Evolutionary conservation across 2,329 filamentous ascomycete genomes (phyloP).

Genomic region (Aspergillus sp.): DNA sequence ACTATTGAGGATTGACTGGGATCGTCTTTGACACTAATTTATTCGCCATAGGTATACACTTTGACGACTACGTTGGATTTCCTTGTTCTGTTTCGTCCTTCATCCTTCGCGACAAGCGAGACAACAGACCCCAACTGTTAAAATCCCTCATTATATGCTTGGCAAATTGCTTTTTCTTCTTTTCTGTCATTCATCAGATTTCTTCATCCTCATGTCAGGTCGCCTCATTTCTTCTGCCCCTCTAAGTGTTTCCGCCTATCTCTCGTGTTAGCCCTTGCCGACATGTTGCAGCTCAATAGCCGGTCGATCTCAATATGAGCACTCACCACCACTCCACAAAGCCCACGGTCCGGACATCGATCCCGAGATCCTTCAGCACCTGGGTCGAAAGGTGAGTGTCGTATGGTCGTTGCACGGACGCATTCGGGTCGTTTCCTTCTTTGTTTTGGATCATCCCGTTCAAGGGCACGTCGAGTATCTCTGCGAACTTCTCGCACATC

Average conservation of each 20-base stretch:
- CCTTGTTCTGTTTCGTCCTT: background rate
- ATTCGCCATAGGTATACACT: background rate
- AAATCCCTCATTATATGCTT: background rate
- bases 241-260: conserved; percentile 33
- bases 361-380: conserved; percentile 68
- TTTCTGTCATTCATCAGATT: background rate
- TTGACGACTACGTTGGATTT: background rate
- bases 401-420: conserved; percentile 75
- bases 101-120: background rate
- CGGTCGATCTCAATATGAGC: conserved; percentile 10
- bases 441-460: conserved; percentile 66
- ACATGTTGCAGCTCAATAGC: background rate
- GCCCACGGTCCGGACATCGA: conserved; percentile 71
- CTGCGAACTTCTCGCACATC: conserved; percentile 74
- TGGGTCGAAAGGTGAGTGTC: conserved; percentile 84
- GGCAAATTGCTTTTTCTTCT: conserved; percentile 3
- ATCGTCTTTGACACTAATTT: background rate
- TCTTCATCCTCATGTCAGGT: background rate
- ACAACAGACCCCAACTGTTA: background rate
- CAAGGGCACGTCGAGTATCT: conserved; percentile 74
- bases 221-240: conserved; percentile 27
- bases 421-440: conserved; percentile 69
- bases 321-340: conserved; percentile 77
- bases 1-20: background rate
- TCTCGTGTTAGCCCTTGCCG: conserved; percentile 11